Conservation (phyloP, 768 basidiomycete genomes). For the Cystofilobasidium ferigula region DNA sequence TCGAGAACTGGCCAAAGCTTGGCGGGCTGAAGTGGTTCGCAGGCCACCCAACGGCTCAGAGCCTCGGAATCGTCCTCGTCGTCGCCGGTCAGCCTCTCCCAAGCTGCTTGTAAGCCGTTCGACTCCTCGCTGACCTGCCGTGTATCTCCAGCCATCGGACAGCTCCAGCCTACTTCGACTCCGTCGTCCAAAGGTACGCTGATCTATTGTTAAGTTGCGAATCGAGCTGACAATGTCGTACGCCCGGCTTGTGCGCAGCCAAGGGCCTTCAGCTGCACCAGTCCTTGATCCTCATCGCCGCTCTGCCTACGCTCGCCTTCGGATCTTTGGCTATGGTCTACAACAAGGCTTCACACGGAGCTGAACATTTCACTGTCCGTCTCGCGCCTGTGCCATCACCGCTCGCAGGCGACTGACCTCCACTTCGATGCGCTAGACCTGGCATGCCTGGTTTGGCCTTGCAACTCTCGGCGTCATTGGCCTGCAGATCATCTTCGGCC, state of each 20-base stretch:
- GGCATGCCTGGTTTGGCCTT: constrained; percentile 1
- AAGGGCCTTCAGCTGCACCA: constrained; percentile 6
- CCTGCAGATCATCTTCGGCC: constrained; percentile 5
- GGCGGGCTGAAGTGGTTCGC: constrained; percentile 6
- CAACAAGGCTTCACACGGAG: constrained; percentile 9
- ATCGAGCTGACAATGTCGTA: not conserved
- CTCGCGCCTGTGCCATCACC: not conserved
- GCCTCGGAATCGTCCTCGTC: not conserved
- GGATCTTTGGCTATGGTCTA: constrained; percentile 9
- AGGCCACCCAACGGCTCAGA: constrained; percentile 8
- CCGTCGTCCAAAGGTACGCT: constrained; percentile 6
- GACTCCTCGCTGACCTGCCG: not conserved
- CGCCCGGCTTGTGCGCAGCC: not conserved
- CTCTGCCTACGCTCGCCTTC: constrained; percentile 6
- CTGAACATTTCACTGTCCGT: constrained; percentile 12
- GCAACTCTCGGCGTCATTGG: not conserved
- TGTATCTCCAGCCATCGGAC: constrained; percentile 2
- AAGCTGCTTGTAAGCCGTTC: not conserved
- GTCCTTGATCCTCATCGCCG: not conserved
- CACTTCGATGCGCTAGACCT: constrained; percentile 1
- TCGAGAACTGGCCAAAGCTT: not conserved
- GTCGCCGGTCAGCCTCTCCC: not conserved
- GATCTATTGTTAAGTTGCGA: not conserved
- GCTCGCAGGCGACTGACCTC: not conserved
- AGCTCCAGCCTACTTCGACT: constrained; percentile 8